Evolutionary conservation across 306 rosid genomes (phyloP), one percentile per base, ranked within the genome.

Genomic region (Astragalus glycyphyllos): DNA sequence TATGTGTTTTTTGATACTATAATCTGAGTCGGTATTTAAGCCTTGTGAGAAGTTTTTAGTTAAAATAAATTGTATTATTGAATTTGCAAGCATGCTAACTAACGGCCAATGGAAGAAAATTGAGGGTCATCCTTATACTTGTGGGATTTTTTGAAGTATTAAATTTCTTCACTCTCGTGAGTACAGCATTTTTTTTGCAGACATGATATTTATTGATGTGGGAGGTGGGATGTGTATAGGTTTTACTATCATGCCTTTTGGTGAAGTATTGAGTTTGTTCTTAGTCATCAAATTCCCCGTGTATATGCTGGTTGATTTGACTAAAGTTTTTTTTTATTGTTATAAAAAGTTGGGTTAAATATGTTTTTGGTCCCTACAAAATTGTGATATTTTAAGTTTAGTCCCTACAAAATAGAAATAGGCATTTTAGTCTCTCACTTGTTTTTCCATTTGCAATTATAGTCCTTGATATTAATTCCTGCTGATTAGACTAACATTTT

Each of bases 211-310:
- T 69, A 13, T 54, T 40, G 42, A 23, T 12, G 14, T 15, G 4
- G 53, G 54, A 69, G n/a, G n/a, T n/a, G n/a, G n/a, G n/a, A n/a
- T 69, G 65, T 56, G 65, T 55, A 69, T 32, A 54, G 14, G 45
- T 15, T 32, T 42, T 68, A 13, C 47, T 35, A 15, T 23, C 13
- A 0, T 45, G 14, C 12, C 34, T 2, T 31, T 31, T 31, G 34
- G 34, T 31, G 34, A 31, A 31, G 34, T 31, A 31, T 31, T 31
- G 2, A 31, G 34, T 31, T 31, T n/a, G 34, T 31, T 31, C 34
- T 31, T 31, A 31, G 34, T 31, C 2, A 31, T 31, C 34, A 31
- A 31, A 31, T 31, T 31, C 34, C 2, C 34, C 2, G 4, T 31
- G 34, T 31, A 4, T 31, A 31, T 31, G 34, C 34, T 31, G 34